Evolutionary conservation across 2,329 filamentous ascomycete genomes (phyloP).

Genomic region (Penicillium sp.): DNA sequence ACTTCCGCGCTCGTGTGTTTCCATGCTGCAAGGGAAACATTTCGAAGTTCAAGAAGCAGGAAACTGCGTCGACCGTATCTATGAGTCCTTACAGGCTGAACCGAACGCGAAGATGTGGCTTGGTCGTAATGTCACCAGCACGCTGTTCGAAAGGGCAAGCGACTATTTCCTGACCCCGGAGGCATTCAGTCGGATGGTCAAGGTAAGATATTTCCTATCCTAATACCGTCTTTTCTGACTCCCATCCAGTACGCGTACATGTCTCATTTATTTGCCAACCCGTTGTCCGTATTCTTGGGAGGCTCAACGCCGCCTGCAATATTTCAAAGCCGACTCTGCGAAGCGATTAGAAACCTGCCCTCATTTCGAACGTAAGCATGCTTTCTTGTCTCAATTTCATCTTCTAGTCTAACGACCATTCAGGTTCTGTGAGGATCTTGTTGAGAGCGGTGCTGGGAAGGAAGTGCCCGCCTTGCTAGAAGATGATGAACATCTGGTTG

Average conservation of each 20-base stretch:
- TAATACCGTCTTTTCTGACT: slow-evolving; percentile 17
- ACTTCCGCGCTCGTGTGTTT: slow-evolving; percentile 50
- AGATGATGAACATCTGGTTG: slow-evolving; percentile 46
- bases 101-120: slow-evolving; percentile 44
- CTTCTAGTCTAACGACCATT: slow-evolving; percentile 13
- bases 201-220: slow-evolving; percentile 32
- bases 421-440: slow-evolving; percentile 40
- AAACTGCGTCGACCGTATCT: slow-evolving; percentile 42
- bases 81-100: slow-evolving; percentile 35
- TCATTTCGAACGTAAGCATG: slow-evolving; percentile 49
- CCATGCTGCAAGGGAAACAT: slow-evolving; percentile 49
- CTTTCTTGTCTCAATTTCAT: background rate
- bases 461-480: slow-evolving; percentile 46
- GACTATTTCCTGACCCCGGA: slow-evolving; percentile 58
- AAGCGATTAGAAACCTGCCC: slow-evolving; percentile 53
- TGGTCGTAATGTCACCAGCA: slow-evolving; percentile 49
- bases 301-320: slow-evolving; percentile 19
- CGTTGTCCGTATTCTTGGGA: slow-evolving; percentile 50
- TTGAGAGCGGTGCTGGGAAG: slow-evolving; percentile 34
- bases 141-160: slow-evolving; percentile 52
- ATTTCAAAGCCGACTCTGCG: slow-evolving; percentile 43
- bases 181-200: slow-evolving; percentile 50
- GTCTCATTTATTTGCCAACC: slow-evolving; percentile 60
- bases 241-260: slow-evolving; percentile 54
- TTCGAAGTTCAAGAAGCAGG: slow-evolving; percentile 52